Base-by-base conservation (phyloP, 2,329 filamentous ascomycete species). In the Ophiocordyceps australis region DNA sequence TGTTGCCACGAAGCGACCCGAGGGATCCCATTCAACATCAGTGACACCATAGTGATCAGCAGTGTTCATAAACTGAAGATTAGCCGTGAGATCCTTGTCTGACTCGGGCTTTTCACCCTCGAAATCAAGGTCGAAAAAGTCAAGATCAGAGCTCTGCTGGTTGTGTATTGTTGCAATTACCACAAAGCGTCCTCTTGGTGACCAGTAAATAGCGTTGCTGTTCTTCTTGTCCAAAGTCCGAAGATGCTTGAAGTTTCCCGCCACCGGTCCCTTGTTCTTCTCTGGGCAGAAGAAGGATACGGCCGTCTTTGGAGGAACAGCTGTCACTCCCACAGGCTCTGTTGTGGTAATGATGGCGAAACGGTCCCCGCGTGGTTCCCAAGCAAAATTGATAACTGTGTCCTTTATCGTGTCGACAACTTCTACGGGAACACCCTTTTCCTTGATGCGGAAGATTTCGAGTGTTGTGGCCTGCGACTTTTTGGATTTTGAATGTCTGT, bases 191-290 rank as follows among this genome's bases (percentile, higher is more conserved):
- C 89, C 89, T 51, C 76, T 81, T 14, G 89, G 89, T 13, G 83
- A 92, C 89, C 89, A 98, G 71, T 95, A 95, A 46, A 98, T 98
- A 37, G 81, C 85, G 47, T 98, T 98, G 68, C 79, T 93, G 58
- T 91, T 95, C 73, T 95, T 95, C 73, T 95, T 95, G 43, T 98
- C 89, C 29, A 93, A 64, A 7, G 85, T 95, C 35, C 83, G 74
- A 38, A 95, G 74, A 48, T 91, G 81, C 62, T 86, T 91, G 68
- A 95, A 98, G 64, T 92, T 94, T 35, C 89, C 89, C 18, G 80
- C 63, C 14, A 67, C 64, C 27, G 68, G 49, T 16, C 66, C 81
- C 68, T 95, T 98, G 43, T 70, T 59, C 63, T 93, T 95, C 53
- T 98, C 89, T 1, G 89, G 85, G 40, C 81, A 86, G 64, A 93